Percentiles rank a stretch among this genome's conserved stretches.
Conservation (phyloP, 805 yeast genomes). For the Candida morakotiae region DNA sequence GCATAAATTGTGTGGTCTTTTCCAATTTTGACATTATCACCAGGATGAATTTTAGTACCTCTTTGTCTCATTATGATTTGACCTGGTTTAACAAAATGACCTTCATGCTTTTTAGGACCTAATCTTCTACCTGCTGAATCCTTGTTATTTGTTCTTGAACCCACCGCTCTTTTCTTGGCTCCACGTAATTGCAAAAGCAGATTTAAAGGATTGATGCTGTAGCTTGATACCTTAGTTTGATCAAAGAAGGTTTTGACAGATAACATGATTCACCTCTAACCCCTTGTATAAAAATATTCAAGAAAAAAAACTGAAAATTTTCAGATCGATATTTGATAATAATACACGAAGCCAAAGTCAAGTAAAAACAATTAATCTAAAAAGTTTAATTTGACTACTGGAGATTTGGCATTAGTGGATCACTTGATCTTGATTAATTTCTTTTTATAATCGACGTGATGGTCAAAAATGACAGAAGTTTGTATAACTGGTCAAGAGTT, state of each 20-base stretch:
- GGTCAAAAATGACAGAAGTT: too few relatives aligned
- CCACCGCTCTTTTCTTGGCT: constrained; percentile 92
- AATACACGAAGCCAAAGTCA: not conserved
- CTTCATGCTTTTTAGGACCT: constrained; percentile 87
- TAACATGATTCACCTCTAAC: constrained; percentile 4
- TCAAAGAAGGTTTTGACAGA: not conserved
- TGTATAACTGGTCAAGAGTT: too few relatives aligned
- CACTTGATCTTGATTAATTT: too few relatives aligned
- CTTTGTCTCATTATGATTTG: constrained; percentile 90
- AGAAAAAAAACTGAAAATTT: not conserved
- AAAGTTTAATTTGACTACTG: too few relatives aligned
- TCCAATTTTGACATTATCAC: constrained; percentile 87
- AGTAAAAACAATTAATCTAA: too few relatives aligned
- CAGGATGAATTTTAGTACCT: constrained; percentile 93
- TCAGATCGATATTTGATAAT: not conserved
- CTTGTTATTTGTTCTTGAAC: constrained; percentile 89
- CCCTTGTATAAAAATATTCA: not conserved
- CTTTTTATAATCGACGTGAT: too few relatives aligned
- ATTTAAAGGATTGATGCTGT: constrained; percentile 3
- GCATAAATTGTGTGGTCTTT: constrained; percentile 92
- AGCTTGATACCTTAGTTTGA: not conserved
- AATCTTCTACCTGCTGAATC: constrained; percentile 94
- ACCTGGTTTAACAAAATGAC: constrained; percentile 71
- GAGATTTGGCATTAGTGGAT: too few relatives aligned
- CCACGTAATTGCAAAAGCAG: constrained; percentile 55